These are phyloP conservation scores for Vaccinium vitisidaea DNA, from an alignment of 148 eudicot genomes.

Conservation along the genomic window DNA sequence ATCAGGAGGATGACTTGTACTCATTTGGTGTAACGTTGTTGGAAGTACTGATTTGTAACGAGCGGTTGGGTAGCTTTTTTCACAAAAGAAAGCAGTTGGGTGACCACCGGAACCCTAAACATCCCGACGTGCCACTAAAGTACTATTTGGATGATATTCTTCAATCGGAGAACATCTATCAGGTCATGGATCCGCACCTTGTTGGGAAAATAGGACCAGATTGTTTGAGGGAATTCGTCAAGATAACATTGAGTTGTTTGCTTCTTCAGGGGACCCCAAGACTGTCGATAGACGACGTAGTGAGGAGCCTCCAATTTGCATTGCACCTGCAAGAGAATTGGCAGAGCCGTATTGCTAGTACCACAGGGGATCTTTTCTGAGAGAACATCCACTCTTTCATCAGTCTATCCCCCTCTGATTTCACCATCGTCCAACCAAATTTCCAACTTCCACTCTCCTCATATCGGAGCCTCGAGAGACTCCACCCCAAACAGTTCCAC, in stretches of 20 bases:
- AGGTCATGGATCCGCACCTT: conserved; percentile 4
- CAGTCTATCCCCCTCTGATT: too few relatives aligned
- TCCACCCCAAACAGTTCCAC: background rate
- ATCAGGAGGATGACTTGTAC: background rate
- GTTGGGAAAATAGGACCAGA: background rate
- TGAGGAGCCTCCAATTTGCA: conserved; percentile 16
- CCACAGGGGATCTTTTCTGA: too few relatives aligned
- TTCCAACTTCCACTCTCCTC: background rate
- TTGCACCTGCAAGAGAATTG: conserved; percentile 8
- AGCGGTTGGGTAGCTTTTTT: background rate
- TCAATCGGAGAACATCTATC: background rate
- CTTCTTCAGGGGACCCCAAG: background rate
- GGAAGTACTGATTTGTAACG: background rate
- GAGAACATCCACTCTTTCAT: too few relatives aligned
- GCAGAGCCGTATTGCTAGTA: background rate
- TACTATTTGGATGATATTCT: background rate
- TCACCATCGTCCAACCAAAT: background rate
- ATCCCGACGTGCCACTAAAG: background rate
- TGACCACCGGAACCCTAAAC: background rate
- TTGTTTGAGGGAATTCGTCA: conserved; percentile 6
- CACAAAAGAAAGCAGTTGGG: too few relatives aligned
- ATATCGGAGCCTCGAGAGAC: background rate
- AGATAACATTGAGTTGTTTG: conserved; percentile 5
- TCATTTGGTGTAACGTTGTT: background rate
- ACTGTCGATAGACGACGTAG: conserved; percentile 14